phyloP scores from a whole-genome alignment of 805 yeast species.

The Candida sithepensis region DNA sequence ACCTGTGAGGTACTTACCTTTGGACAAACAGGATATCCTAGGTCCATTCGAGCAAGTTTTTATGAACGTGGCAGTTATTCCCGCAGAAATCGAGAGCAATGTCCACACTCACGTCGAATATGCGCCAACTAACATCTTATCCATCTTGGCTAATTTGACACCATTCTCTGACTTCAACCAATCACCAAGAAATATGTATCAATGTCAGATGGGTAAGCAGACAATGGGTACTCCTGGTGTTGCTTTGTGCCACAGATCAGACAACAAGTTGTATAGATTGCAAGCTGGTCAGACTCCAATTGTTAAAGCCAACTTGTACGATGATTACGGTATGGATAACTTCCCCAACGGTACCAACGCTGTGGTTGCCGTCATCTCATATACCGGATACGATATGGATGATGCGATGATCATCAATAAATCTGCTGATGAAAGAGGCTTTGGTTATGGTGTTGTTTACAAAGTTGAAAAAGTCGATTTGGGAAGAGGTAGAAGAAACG shows the following conservation, averaged over 20 bases:
- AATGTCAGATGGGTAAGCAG: conserved; percentile 99
- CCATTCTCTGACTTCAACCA: conserved; percentile 98
- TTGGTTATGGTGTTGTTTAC: conserved; percentile 94
- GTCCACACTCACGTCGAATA: conserved; percentile 91
- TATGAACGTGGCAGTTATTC: conserved; percentile 93
- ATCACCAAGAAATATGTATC: conserved; percentile 99
- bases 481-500: conserved; percentile 71
- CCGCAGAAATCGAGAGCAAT: conserved; percentile 79
- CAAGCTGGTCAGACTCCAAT: conserved; percentile 97
- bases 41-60: conserved; percentile 99
- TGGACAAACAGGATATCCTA: conserved; percentile 76
- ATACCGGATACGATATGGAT: conserved; percentile 99
- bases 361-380: conserved; percentile 97
- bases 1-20: conserved; percentile 88
- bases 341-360: conserved; percentile 99
- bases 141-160: conserved; percentile 93
- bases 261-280: conserved; percentile 86
- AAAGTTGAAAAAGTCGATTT: conserved; percentile 92
- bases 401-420: conserved; percentile 98
- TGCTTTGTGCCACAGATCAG: conserved; percentile 86
- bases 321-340: conserved; percentile 96
- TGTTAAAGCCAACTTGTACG: conserved; percentile 89
- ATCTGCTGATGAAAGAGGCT: conserved; percentile 96
- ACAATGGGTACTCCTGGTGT: conserved; percentile 99
- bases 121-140: conserved; percentile 90